Percentiles rank a stretch among this genome's conserved stretches.
These are phyloP conservation scores for Neostapfia colusana DNA, from an alignment of 176 grass and related monocot species.

Conservation along the genomic window DNA sequence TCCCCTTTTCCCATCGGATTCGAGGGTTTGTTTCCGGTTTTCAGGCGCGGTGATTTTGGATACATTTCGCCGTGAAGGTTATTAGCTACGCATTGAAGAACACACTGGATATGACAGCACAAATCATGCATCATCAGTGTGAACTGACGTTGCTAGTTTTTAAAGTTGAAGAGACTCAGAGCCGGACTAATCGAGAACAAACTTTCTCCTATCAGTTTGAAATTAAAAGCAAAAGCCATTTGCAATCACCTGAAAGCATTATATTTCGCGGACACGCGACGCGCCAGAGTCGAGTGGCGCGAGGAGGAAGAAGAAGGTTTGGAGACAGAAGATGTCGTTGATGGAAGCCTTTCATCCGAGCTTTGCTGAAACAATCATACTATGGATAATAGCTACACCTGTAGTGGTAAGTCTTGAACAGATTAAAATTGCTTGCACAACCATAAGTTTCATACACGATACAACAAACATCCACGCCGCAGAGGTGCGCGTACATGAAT, in stretches of 20 bases:
- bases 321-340: too few relatives aligned
- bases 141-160: constrained; percentile 2
- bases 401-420: not conserved
- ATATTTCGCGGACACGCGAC: too few relatives aligned
- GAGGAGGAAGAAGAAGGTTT: too few relatives aligned
- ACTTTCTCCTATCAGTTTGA: not conserved
- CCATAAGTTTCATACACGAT: not conserved
- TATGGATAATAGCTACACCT: not conserved
- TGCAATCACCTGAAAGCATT: too few relatives aligned
- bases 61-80: too few relatives aligned
- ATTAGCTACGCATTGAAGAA: not conserved
- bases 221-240: too few relatives aligned
- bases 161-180: not conserved
- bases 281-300: too few relatives aligned
- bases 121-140: not conserved
- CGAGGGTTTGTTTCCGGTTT: too few relatives aligned
- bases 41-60: too few relatives aligned
- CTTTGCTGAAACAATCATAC: too few relatives aligned
- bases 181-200: not conserved
- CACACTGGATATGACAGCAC: not conserved
- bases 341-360: too few relatives aligned
- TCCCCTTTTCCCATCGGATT: not conserved
- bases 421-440: not conserved
- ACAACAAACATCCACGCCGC: not conserved
- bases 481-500: not conserved